Percentiles rank a stretch among this genome's conserved stretches.
phyloP scores from a whole-genome alignment of 129 eudicot species.

The Tanacetum coccineum region DNA sequence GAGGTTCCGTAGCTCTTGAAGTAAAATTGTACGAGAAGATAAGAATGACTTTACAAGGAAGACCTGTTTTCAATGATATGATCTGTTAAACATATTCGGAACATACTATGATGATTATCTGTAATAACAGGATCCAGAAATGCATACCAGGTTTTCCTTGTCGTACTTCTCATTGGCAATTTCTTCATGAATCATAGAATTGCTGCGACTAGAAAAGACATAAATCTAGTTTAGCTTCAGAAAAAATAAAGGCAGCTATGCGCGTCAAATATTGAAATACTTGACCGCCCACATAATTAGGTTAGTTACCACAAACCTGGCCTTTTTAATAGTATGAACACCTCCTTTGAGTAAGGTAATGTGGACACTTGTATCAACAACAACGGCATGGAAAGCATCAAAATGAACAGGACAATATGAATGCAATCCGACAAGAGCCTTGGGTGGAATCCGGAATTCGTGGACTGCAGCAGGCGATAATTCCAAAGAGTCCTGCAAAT shows the following conservation, averaged over 20 bases:
- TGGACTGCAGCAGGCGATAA: constrained; percentile 83
- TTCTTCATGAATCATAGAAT: constrained; percentile 37
- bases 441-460: constrained; percentile 92
- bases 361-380: constrained; percentile 78
- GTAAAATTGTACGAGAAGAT: constrained; percentile 61
- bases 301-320: constrained; percentile 63
- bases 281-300: constrained; percentile 20
- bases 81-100: constrained; percentile 4
- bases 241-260: neutral
- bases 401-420: constrained; percentile 95
- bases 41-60: constrained; percentile 67
- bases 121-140: constrained; percentile 7
- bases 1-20: constrained; percentile 71
- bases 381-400: constrained; percentile 95
- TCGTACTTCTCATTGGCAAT: constrained; percentile 34
- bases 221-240: constrained; percentile 12
- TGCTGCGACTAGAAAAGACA: constrained; percentile 41
- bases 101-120: neutral
- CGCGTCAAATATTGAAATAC: constrained; percentile 5
- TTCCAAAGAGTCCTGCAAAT: constrained; percentile 64
- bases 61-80: constrained; percentile 34
- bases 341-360: constrained; percentile 70
- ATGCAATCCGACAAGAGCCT: constrained; percentile 93
- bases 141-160: constrained; percentile 62
- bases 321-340: constrained; percentile 49